phyloP scores from a whole-genome alignment of 1,284 basidiomycete species.

The Trichosporon coremiiforme region DNA sequence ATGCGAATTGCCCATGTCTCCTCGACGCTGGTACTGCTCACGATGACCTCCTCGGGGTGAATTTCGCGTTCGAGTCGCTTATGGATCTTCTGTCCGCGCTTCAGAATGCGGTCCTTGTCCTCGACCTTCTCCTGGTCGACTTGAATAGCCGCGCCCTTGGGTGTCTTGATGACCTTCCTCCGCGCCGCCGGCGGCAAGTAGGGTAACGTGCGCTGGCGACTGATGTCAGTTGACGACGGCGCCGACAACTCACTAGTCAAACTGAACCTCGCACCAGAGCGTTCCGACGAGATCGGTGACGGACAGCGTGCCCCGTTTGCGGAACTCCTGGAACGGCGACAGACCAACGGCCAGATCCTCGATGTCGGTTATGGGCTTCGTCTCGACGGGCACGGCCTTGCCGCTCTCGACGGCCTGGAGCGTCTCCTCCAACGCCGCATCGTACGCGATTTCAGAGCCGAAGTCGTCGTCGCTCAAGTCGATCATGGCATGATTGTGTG shows the following conservation, averaged over 20 bases:
- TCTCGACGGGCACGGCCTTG: not conserved
- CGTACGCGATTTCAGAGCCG: constrained; percentile 38
- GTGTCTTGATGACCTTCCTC: constrained; percentile 65
- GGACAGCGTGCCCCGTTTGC: constrained; percentile 49
- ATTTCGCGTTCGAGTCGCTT: constrained; percentile 76
- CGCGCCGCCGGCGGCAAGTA: constrained; percentile 62
- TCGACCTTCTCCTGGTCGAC: constrained; percentile 65
- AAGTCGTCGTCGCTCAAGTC: constrained; percentile 37
- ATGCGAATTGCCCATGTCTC: constrained; percentile 72
- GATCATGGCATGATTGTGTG: constrained; percentile 2
- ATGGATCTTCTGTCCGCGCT: constrained; percentile 71
- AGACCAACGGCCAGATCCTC: constrained; percentile 32
- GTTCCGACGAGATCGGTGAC: constrained; percentile 62
- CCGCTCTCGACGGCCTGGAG: constrained; percentile 34
- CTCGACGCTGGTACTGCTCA: constrained; percentile 62
- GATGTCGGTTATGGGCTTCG: constrained; percentile 29
- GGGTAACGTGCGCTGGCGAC: constrained; percentile 58
- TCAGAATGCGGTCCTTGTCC: constrained; percentile 64
- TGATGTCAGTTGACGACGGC: constrained; percentile 23
- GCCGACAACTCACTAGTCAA: constrained; percentile 47
- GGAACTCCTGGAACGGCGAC: constrained; percentile 44
- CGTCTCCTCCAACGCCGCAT: constrained; percentile 39
- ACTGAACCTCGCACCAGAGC: constrained; percentile 60
- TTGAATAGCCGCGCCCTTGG: constrained; percentile 67
- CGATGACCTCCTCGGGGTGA: constrained; percentile 63